Evolutionary conservation across 1,284 basidiomycete species (phyloP).

Genomic region (Inonotus hispidus): DNA sequence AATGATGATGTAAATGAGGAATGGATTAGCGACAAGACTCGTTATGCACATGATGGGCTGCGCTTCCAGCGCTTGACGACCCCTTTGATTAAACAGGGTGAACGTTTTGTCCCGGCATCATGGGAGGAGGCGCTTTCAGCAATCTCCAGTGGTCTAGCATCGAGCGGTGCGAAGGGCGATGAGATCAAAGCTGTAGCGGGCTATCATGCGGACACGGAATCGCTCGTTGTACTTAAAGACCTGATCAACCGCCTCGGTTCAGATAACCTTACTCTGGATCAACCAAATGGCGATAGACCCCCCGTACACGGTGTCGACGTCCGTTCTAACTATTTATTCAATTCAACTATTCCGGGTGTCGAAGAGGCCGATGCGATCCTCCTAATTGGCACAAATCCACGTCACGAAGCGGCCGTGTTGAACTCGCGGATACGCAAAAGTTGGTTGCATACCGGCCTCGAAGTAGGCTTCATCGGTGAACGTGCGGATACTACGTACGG

Average conservation of each 20-base stretch:
- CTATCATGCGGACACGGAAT: constrained; percentile 90
- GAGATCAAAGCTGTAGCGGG: constrained; percentile 97
- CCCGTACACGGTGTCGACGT: constrained; percentile 85
- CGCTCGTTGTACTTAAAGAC: constrained; percentile 92
- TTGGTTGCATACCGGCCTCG: constrained; percentile 82
- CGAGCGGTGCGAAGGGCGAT: constrained; percentile 84
- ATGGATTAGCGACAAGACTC: constrained; percentile 99
- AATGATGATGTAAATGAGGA: constrained; percentile 99
- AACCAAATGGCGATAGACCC: constrained; percentile 56
- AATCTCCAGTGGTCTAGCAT: constrained; percentile 73
- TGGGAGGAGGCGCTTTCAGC: constrained; percentile 91
- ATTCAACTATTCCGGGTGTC: constrained; percentile 88
- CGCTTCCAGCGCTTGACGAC: constrained; percentile 94
- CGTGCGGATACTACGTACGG: constrained; percentile 90
- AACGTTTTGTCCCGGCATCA: constrained; percentile 85
- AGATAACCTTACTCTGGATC: constrained; percentile 88
- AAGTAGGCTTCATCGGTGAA: constrained; percentile 90
- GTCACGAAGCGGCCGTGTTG: constrained; percentile 96
- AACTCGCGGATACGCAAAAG: constrained; percentile 96
- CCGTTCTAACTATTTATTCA: constrained; percentile 96
- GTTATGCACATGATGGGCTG: constrained; percentile 94
- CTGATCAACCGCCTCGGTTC: constrained; percentile 91
- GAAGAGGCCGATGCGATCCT: constrained; percentile 93
- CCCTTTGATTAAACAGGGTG: constrained; percentile 87
- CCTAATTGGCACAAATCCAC: constrained; percentile 94